A percentile compares a stretch with the other conserved stretches of the same genome.
Evolutionary conservation across 2,329 filamentous ascomycete genomes (phyloP).

Genomic region (Penicillium occitanis): DNA sequence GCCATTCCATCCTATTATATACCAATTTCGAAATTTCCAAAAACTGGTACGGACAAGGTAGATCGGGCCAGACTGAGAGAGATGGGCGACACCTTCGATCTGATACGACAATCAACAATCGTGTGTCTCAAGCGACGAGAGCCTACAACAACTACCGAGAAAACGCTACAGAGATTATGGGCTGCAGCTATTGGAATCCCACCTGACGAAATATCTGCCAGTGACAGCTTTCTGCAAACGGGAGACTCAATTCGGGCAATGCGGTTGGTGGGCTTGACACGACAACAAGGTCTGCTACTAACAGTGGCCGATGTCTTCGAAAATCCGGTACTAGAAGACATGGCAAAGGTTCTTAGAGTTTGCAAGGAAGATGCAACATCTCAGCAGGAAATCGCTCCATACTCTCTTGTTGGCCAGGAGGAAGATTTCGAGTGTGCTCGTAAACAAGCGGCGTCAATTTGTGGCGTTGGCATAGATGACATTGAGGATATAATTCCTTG

Average conservation of each 20-base stretch:
- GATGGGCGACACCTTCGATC: background rate
- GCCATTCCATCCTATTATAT: constrained; percentile 21
- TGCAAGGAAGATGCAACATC: constrained; percentile 11
- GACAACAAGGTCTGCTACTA: constrained; percentile 25
- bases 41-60: constrained; percentile 15
- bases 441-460: background rate
- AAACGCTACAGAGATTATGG: constrained; percentile 10
- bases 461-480: constrained; percentile 22
- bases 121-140: background rate
- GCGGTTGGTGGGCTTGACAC: constrained; percentile 27
- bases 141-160: constrained; percentile 1
- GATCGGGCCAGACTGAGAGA: constrained; percentile 6
- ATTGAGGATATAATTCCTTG: constrained; percentile 45
- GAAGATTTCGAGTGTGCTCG: background rate
- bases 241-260: constrained; percentile 34
- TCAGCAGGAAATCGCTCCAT: background rate
- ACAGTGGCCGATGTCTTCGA: constrained; percentile 30
- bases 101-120: background rate
- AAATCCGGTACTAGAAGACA: constrained; percentile 41
- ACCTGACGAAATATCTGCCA: constrained; percentile 32
- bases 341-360: constrained; percentile 47
- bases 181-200: constrained; percentile 36
- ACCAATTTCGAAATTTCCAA: constrained; percentile 16
- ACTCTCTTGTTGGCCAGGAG: background rate
- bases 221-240: constrained; percentile 32